phyloP scores from a whole-genome alignment of 2,329 filamentous ascomycete genomes.

The Coniochaeta sp. region DNA sequence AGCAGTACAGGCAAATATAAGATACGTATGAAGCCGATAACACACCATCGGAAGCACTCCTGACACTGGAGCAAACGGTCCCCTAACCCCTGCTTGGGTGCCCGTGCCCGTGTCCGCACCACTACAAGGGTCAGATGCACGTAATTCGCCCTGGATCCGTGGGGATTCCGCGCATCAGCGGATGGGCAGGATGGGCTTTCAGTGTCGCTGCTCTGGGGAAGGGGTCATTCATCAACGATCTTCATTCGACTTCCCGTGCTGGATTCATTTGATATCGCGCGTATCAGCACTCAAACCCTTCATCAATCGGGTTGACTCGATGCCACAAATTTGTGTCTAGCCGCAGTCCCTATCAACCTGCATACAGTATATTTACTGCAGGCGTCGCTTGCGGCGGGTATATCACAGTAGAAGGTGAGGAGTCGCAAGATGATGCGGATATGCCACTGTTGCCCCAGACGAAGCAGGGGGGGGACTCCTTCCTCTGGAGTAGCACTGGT shows the following conservation, averaged over 20 bases:
- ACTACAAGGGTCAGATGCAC: neutral
- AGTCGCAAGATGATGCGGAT: neutral
- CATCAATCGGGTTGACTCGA: neutral
- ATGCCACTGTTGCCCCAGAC: slow-evolving; percentile 1
- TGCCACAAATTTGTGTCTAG: neutral
- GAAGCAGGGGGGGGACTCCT: neutral
- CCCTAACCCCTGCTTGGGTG: neutral
- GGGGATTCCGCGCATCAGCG: neutral
- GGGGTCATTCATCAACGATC: neutral
- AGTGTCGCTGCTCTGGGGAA: no score
- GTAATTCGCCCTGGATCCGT: neutral
- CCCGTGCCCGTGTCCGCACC: neutral
- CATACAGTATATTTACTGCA: neutral
- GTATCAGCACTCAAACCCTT: no score
- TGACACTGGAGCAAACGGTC: neutral
- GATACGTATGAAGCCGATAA: neutral
- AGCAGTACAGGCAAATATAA: neutral
- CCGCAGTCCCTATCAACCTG: neutral
- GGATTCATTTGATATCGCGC: no score
- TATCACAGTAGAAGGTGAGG: neutral
- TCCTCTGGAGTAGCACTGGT: neutral
- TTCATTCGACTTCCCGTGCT: neutral
- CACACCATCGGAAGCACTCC: neutral
- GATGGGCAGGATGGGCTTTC: no score
- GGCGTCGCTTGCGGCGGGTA: neutral